Conservation (phyloP, 2,329 filamentous ascomycete genomes). For the Seiridium cupressi region DNA sequence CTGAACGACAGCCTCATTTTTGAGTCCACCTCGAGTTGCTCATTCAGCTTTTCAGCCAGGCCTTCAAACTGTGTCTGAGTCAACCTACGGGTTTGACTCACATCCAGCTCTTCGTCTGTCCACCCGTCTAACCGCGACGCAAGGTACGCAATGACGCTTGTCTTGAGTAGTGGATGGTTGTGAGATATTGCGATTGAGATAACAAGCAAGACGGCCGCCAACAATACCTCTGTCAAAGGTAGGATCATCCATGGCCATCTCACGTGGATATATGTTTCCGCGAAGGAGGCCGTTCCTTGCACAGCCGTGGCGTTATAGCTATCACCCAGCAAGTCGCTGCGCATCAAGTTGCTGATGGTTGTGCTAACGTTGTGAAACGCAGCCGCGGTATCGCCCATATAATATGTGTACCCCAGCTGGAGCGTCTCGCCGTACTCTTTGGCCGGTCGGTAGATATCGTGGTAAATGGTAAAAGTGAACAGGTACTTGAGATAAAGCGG, state of each 20-base stretch:
- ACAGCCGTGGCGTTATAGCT: constrained; percentile 12
- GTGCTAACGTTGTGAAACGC: constrained; percentile 10
- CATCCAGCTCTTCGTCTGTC: too few relatives aligned
- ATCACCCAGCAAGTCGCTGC: constrained; percentile 11
- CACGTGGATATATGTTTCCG: constrained; percentile 26
- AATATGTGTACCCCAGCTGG: too few relatives aligned
- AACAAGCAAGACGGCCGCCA: constrained; percentile 20
- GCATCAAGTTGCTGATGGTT: constrained; percentile 15
- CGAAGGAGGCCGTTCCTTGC: constrained; percentile 16
- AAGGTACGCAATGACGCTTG: neutral
- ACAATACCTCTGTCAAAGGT: constrained; percentile 16
- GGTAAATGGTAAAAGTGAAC: too few relatives aligned
- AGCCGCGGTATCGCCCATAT: neutral
- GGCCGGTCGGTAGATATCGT: too few relatives aligned
- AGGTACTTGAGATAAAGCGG: too few relatives aligned
- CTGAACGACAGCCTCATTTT: too few relatives aligned
- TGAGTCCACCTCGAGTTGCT: too few relatives aligned
- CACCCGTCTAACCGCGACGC: too few relatives aligned
- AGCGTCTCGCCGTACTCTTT: too few relatives aligned
- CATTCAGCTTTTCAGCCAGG: too few relatives aligned
- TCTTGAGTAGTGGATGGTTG: neutral
- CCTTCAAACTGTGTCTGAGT: too few relatives aligned
- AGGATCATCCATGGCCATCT: constrained; percentile 29
- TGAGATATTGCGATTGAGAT: neutral
- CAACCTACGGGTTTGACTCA: too few relatives aligned